Evolutionary conservation across 148 eudicot genomes (phyloP), one percentile per base, ranked within the genome.

Genomic region (Mesembryanthemum crystallinum): DNA sequence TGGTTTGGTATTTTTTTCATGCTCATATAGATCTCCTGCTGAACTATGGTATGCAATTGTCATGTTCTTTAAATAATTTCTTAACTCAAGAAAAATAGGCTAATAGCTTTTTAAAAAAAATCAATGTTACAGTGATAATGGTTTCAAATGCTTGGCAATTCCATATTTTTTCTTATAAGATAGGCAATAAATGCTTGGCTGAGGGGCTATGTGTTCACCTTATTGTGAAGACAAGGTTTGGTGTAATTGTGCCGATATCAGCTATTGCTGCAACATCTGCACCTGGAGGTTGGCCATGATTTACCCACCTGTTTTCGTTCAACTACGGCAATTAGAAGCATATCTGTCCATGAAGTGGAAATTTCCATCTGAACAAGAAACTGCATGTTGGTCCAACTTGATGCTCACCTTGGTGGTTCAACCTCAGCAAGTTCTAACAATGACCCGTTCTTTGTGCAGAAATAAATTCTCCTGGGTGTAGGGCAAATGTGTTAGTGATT

Each of bases 251-350:
- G 52, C 82, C 86, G 63, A 88, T 92, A 82, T 89, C 98, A 61
- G 89, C 90, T 71, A 93, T 83, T 71, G 83, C 96, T 79, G 94
- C 94, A 78, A 91, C 94, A 81, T 89, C 80, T 51, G 96, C 98
- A 9, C 92, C 91, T n/a, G 92, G 94, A 17, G 98, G 98, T 20
- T 82, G 80, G 8, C 94, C 90, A 59, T 93, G 94, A 86, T 88
- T 87, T 30, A 82, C 77, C 94, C 91, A 93, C 74, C 96, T 92
- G 70, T 35, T 69, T 28, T 35, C 70, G 77, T 52, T 10, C 18
- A 32, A n/a, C 45, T 30, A 4, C 45, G 30, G 62, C 28, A 29
- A 45, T 20, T 18, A 47, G 57, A 28, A 70, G 32, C 23, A 14
- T 29, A 10, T 45, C 3, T 47, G 21, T 29, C n/a, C 43, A 0